Conservation (phyloP, 108 stramenopile species). For the Skeletonema tropicum region DNA sequence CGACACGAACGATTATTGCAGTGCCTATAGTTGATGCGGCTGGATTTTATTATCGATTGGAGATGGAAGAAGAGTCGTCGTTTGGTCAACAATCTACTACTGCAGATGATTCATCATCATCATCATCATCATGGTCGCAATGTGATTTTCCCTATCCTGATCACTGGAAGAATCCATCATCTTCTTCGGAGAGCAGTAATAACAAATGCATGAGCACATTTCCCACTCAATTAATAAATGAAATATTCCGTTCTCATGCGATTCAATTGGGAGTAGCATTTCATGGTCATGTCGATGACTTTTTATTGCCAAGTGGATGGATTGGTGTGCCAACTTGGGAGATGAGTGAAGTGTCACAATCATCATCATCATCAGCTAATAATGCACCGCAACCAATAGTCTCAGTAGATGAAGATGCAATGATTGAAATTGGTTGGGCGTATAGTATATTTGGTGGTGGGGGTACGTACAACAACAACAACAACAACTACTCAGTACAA, state of each 20-base stretch:
- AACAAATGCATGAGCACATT: slow-evolving; percentile 88
- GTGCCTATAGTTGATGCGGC: slow-evolving; percentile 86
- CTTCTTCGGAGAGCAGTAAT: slow-evolving; percentile 65
- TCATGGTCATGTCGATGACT: slow-evolving; percentile 79
- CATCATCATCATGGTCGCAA: slow-evolving; percentile 46
- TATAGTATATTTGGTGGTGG: slow-evolving; percentile 19
- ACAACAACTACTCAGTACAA: background rate
- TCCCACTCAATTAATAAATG: slow-evolving; percentile 90
- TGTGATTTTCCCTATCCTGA: slow-evolving; percentile 64
- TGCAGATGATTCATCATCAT: background rate
- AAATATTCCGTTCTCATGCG: slow-evolving; percentile 88
- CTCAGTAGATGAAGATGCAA: slow-evolving; percentile 78
- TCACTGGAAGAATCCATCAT: slow-evolving; percentile 51
- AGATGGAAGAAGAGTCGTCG: background rate
- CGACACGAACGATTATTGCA: slow-evolving; percentile 83
- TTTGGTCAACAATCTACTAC: background rate
- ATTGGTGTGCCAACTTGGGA: slow-evolving; percentile 95
- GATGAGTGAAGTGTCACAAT: slow-evolving; percentile 36
- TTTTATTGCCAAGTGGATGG: slow-evolving; percentile 59
- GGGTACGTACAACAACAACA: too few relatives aligned
- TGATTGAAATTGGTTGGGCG: slow-evolving; percentile 27
- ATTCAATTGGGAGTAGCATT: slow-evolving; percentile 96
- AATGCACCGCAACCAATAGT: slow-evolving; percentile 45
- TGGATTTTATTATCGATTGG: slow-evolving; percentile 60
- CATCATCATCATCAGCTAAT: slow-evolving; percentile 31